These are phyloP conservation scores for Basipetospora chlamydospora DNA, from an alignment of 2,329 filamentous ascomycete genomes.

Conservation along the genomic window DNA sequence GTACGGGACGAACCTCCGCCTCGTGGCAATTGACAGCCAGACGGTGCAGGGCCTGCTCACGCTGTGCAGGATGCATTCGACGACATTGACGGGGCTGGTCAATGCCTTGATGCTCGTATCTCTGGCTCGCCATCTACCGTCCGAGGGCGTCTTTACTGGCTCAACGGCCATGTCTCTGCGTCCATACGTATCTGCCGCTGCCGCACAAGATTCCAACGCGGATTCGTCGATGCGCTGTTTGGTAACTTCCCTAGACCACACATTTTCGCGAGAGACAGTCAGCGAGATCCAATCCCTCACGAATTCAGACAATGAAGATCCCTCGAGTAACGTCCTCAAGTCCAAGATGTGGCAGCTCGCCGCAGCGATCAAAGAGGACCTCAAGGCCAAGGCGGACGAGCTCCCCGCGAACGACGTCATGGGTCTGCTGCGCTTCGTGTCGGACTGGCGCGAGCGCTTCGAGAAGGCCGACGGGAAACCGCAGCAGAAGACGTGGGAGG, in stretches of 20 bases:
- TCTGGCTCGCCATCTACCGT: conserved; percentile 22
- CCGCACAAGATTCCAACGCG: not conserved
- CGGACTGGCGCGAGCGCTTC: conserved; percentile 28
- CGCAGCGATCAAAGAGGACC: conserved; percentile 17
- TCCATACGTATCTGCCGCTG: conserved; percentile 16
- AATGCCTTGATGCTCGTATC: conserved; percentile 29
- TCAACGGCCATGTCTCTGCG: conserved; percentile 31
- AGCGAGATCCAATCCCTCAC: conserved; percentile 6
- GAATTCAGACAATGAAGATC: no score
- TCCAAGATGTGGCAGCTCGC: conserved; percentile 28
- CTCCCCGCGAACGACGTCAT: conserved; percentile 28
- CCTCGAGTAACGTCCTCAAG: conserved; percentile 1
- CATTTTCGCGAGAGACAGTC: conserved; percentile 13
- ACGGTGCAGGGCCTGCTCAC: conserved; percentile 19
- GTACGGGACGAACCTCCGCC: conserved; percentile 20
- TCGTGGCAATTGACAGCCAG: conserved; percentile 19
- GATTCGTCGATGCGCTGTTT: conserved; percentile 23
- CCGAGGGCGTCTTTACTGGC: conserved; percentile 18
- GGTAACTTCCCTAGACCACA: conserved; percentile 21
- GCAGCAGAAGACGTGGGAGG: conserved; percentile 30
- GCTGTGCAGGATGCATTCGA: conserved; percentile 23
- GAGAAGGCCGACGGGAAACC: conserved; percentile 24
- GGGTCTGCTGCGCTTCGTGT: conserved; percentile 25
- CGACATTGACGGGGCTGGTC: conserved; percentile 34
- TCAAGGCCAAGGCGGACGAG: conserved; percentile 17